Base-by-base conservation (phyloP, 331 rosid genomes). In the Pyrus hybrid region DNA sequence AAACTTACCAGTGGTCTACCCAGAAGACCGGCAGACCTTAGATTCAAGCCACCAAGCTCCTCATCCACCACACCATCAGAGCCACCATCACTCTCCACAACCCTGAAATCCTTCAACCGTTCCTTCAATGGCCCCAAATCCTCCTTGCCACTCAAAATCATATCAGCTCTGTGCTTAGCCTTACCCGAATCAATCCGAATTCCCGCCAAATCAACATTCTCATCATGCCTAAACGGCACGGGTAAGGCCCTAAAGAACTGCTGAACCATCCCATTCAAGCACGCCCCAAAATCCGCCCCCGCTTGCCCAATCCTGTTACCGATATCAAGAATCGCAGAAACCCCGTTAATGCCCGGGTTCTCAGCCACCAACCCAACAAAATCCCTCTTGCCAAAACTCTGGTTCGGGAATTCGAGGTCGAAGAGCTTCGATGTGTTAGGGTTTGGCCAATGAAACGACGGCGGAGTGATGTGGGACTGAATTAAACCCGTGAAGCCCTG, bases 281-380 rank as follows among this genome's bases (percentile, higher is more conserved):
- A 77, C 5, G 95, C 93, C 13, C 99, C 96, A 35, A 94, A 89
- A 56, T 94, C 96, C 8, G 90, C 93, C 63, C 99, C 96, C 7
- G 90, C 99, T 77, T 92, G 97, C 68, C 97, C 99, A 37, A 94
- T 94, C 88, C 92, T 77, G 23, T 62, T 94, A 4, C 97, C 99
- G 47, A 94, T 90, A 58, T 92, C 95, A 2, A 94, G 71, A 86
- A 93, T 88, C 18, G 97, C 96, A 0, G 89, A 85, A 5, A 91
- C 97, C 21, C 97, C 98, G 68, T 84, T 56, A 67, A 88, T 85
- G n/a, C 90, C 91, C 1, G 85, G 67, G 47, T 65, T 85, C 64
- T 84, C 84, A 1, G 83, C 81, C 1, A 71, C 85, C 29, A 88
- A 21, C 0, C 85, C 91, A n/a, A 87, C 92, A 20, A 90, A 85